phyloP scores from a whole-genome alignment of 805 yeast genomes.

The Kazachstania viticola region DNA sequence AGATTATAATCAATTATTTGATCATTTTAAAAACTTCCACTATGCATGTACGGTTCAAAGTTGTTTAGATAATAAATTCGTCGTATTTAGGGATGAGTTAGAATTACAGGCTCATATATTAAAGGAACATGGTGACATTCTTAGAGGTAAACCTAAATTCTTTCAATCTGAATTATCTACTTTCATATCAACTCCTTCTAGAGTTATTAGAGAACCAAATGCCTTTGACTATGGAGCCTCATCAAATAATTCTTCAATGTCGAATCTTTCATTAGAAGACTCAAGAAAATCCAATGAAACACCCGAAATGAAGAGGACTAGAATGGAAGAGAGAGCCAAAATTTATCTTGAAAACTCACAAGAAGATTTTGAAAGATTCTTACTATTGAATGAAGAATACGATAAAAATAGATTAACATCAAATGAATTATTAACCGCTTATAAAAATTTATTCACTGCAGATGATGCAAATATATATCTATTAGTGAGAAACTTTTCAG shows the following conservation, averaged over 20 bases:
- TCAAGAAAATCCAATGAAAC: slow-evolving; percentile 14
- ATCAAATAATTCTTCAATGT: slow-evolving; percentile 1
- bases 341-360: slow-evolving; percentile 54
- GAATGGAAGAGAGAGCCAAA: slow-evolving; percentile 78
- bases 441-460: slow-evolving; percentile 37
- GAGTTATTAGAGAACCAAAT: slow-evolving; percentile 15
- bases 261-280: slow-evolving; percentile 1
- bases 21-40: slow-evolving; percentile 67
- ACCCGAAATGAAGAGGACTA: slow-evolving; percentile 38
- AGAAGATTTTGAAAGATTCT: slow-evolving; percentile 37
- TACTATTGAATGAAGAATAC: slow-evolving; percentile 36
- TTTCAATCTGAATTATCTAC: slow-evolving; percentile 58
- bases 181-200: slow-evolving; percentile 29
- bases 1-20: slow-evolving; percentile 61
- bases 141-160: slow-evolving; percentile 25
- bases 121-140: slow-evolving; percentile 46
- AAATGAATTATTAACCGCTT: slow-evolving; percentile 34
- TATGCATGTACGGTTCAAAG: slow-evolving; percentile 62
- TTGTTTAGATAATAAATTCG: slow-evolving; percentile 83
- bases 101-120: slow-evolving; percentile 84
- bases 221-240: slow-evolving; percentile 1
- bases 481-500: slow-evolving; percentile 49
- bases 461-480: slow-evolving; percentile 40
- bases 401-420: slow-evolving; percentile 37
- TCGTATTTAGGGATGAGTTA: slow-evolving; percentile 77